Evolutionary conservation across 192 early-diverging fungal genomes (phyloP).

Genomic region (Phycomyces blakesleeanus): DNA sequence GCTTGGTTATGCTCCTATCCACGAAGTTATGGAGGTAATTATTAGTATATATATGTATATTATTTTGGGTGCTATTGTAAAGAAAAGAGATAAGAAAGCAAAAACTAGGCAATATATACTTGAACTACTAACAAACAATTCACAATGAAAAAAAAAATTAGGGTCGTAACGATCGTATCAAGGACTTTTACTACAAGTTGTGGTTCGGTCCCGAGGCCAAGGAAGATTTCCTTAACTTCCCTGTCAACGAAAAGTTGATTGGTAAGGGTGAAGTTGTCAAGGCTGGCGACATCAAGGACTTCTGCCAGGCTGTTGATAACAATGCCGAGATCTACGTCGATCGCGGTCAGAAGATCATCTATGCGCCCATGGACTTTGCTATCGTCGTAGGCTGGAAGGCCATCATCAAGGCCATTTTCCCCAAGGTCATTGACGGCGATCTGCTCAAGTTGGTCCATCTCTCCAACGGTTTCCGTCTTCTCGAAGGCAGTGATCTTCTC

Average conservation of each 20-base stretch:
- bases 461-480: conserved; percentile 87
- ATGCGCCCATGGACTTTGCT: conserved; percentile 90
- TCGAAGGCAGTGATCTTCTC: conserved; percentile 69
- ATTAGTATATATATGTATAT: conserved; percentile 8
- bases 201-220: conserved; percentile 66
- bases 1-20: conserved; percentile 79
- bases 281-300: conserved; percentile 64
- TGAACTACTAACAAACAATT: no score
- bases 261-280: conserved; percentile 59
- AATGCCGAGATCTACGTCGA: conserved; percentile 62
- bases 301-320: conserved; percentile 76
- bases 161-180: conserved; percentile 79
- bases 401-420: conserved; percentile 88
- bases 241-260: conserved; percentile 62
- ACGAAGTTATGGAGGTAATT: conserved; percentile 72
- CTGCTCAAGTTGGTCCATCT: conserved; percentile 89
- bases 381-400: conserved; percentile 91
- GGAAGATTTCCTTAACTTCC: conserved; percentile 48
- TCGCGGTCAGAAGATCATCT: conserved; percentile 65
- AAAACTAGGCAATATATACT: no score
- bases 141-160: no score
- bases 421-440: conserved; percentile 91
- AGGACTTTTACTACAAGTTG: conserved; percentile 79
- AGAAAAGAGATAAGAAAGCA: no score
- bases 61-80: no score